These are phyloP conservation scores for Penicillium robsamsonii DNA, from an alignment of 495 filamentous ascomycete species.

Conservation along the genomic window DNA sequence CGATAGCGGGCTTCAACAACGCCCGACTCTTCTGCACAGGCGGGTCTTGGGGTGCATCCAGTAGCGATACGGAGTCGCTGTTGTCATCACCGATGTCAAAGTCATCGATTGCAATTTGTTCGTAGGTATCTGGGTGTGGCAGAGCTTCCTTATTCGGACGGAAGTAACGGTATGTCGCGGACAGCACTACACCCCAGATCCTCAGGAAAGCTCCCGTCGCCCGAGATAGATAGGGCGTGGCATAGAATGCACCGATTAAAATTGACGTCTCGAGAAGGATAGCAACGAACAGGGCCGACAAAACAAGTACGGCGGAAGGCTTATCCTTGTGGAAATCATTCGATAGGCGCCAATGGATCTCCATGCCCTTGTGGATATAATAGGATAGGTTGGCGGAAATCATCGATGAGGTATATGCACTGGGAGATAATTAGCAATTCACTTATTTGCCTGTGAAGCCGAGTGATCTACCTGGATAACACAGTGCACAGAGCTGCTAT, in stretches of 20 bases:
- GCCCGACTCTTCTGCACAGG: not conserved
- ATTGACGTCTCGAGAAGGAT: conserved; percentile 7
- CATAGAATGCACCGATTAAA: conserved; percentile 12
- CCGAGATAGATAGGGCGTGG: conserved; percentile 14
- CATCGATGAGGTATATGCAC: conserved; percentile 10
- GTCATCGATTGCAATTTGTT: conserved; percentile 18
- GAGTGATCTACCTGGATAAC: conserved; percentile 10
- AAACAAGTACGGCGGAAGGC: conserved; percentile 2
- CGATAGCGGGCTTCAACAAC: conserved; percentile 2
- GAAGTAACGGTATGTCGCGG: not conserved
- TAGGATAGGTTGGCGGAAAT: conserved; percentile 16
- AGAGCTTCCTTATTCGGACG: not conserved
- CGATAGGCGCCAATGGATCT: conserved; percentile 19
- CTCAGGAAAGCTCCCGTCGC: conserved; percentile 8
- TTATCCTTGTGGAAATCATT: conserved; percentile 2
- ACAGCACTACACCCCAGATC: conserved; percentile 12
- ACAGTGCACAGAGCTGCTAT: conserved; percentile 12
- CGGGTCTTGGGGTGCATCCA: conserved; percentile 4
- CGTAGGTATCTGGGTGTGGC: conserved; percentile 9
- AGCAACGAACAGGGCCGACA: conserved; percentile 9
- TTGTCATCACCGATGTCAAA: conserved; percentile 16
- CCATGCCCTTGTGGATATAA: conserved; percentile 14
- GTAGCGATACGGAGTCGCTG: conserved; percentile 8
- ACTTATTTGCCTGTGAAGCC: not conserved
- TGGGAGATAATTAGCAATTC: conserved; percentile 3